Conservation (phyloP, 1,139 yeast genomes). For the Suhomyces maxii region DNA sequence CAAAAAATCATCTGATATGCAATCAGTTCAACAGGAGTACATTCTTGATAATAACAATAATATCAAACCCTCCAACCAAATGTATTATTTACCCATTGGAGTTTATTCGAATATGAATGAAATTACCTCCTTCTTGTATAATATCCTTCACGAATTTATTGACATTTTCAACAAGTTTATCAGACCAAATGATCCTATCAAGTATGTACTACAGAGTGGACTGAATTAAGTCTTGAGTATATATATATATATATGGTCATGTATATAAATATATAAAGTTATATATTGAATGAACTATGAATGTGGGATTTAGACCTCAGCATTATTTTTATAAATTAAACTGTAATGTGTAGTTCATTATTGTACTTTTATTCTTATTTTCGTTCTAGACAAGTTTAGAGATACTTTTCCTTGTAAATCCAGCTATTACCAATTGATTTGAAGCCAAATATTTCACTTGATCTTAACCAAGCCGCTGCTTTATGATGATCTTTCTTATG, state of each 20-base stretch:
- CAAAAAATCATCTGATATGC: constrained; percentile 20
- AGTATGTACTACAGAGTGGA: constrained; percentile 15
- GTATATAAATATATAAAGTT: not conserved
- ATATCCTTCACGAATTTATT: constrained; percentile 33
- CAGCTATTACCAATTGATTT: constrained; percentile 71
- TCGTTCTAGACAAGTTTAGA: not conserved
- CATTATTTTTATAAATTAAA: too few species aligned
- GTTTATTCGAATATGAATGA: constrained; percentile 37
- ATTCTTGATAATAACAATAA: constrained; percentile 11
- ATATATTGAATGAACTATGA: not conserved
- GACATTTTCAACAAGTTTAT: constrained; percentile 25
- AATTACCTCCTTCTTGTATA: constrained; percentile 32
- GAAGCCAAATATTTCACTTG: constrained; percentile 66
- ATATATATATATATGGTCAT: not conserved
- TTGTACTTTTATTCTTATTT: not conserved
- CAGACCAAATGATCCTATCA: constrained; percentile 16
- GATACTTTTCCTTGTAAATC: constrained; percentile 74
- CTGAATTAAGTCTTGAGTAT: not conserved
- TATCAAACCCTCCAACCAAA: constrained; percentile 20
- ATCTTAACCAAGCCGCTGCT: constrained; percentile 73
- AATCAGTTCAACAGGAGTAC: constrained; percentile 14
- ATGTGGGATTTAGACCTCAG: not conserved
- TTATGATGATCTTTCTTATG: constrained; percentile 58
- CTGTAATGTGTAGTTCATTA: not conserved
- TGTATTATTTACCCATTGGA: constrained; percentile 41